Evolutionary conservation across 768 basidiomycete species (phyloP), one percentile per base, ranked within the genome.

Genomic region (Tricholoma matsutake): DNA sequence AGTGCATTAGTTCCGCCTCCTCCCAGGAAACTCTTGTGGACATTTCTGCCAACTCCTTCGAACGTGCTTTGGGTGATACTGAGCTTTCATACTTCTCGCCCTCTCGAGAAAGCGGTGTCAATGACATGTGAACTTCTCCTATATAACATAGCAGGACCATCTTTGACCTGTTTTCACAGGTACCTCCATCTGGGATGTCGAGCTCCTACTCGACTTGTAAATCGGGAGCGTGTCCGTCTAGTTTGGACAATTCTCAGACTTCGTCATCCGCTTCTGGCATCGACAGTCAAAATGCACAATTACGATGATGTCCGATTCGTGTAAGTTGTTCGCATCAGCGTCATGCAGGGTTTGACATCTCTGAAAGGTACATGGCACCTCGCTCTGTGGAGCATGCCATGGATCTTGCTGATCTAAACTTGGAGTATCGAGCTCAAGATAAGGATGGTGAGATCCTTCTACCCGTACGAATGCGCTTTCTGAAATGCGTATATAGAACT

Each of bases 71-170:
- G 54, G 90, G 91, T 4, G 85, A 91, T 60, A 91, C 85, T 22
- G 92, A 94, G 73, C 72, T 82, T 7, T 91, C 89, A 1, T 95
- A 93, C 73, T 94, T 83, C 70, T 79, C 94, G 9, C 92, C 90
- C 2, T 86, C 86, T 3, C 80, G 92, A n/a, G 86, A 86, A 49
- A 83, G 78, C 57, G 90, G 90, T 4, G 92, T 94, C 34, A 95
- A 95, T 66, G 92, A 95, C 70, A 94, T 95, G 92, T 92, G 84
- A 69, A 39, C 35, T 52, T 61, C 35, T 41, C 41, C 53, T 25
- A 56, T 59, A 25, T 25, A 25, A 25, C 22, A 25, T 54, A 43
- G 31, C 43, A 6, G 9, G 28, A 25, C 32, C 32, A 54, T 34
- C 28, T 56, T 52, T 58, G 55, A 43, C 34, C 28, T 18, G 28